Evolutionary conservation across 805 yeast species (phyloP).

Genomic region (Kodamaea leandrae): DNA sequence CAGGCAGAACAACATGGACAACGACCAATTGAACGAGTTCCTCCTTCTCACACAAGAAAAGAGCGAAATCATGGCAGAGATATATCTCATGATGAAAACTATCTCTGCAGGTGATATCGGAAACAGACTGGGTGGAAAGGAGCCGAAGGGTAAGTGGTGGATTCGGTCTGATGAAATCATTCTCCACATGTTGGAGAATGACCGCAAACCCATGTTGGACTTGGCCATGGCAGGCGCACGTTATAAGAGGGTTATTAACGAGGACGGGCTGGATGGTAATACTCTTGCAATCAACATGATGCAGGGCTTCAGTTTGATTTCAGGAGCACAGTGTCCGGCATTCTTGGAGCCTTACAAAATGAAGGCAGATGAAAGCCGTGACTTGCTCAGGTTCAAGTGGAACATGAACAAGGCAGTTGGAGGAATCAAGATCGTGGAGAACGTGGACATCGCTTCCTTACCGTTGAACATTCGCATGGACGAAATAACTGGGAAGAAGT

Average conservation of each 20-base stretch:
- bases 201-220: constrained; percentile 38
- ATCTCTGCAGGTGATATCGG: constrained; percentile 34
- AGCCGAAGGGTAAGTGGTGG: constrained; percentile 31
- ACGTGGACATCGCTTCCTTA: constrained; percentile 34
- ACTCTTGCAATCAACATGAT: constrained; percentile 34
- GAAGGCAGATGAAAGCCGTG: constrained; percentile 8
- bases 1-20: constrained; percentile 48
- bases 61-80: constrained; percentile 35
- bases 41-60: constrained; percentile 32
- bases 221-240: constrained; percentile 34
- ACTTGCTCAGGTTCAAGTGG: constrained; percentile 38
- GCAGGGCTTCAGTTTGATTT: constrained; percentile 37
- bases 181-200: constrained; percentile 41
- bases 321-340: constrained; percentile 29
- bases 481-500: constrained; percentile 37
- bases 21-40: constrained; percentile 46
- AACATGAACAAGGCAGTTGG: constrained; percentile 42
- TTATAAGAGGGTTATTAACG: constrained; percentile 33
- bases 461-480: constrained; percentile 41
- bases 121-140: constrained; percentile 13
- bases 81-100: constrained; percentile 35
- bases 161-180: constrained; percentile 40
- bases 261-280: constrained; percentile 41
- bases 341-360: constrained; percentile 31
- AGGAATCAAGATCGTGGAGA: constrained; percentile 40